Conservation (phyloP, 176 grass and related monocot species). For the Phragmites australis region DNA sequence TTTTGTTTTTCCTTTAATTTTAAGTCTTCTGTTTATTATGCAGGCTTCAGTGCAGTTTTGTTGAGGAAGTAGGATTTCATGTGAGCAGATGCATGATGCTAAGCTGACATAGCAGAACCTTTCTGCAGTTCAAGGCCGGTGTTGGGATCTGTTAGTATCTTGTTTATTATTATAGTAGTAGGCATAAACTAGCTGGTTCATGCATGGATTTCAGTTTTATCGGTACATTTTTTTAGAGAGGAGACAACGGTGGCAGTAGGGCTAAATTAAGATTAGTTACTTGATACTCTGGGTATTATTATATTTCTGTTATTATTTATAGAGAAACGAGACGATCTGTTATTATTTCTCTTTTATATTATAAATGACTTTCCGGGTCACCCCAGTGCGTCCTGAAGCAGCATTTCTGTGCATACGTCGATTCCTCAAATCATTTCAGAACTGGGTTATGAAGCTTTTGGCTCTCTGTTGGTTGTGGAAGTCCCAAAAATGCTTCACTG, state of each 20-base stretch:
- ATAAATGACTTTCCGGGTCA: conserved; percentile 20
- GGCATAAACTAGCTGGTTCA: conserved; percentile 38
- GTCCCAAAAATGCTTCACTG: too few relatives aligned
- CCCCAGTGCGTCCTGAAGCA: background rate
- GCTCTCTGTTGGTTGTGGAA: background rate
- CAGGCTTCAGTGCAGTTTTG: conserved; percentile 36
- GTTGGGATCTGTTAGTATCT: conserved; percentile 38
- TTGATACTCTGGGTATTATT: conserved; percentile 15
- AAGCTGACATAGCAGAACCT: conserved; percentile 32
- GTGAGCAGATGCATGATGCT: conserved; percentile 34
- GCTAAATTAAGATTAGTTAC: conserved; percentile 36
- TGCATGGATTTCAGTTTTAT: conserved; percentile 27
- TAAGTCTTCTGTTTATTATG: conserved; percentile 24
- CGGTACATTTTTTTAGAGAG: conserved; percentile 14
- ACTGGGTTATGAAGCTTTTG: background rate
- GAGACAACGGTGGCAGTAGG: conserved; percentile 3
- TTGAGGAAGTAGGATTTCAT: conserved; percentile 46
- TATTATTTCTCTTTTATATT: conserved; percentile 25
- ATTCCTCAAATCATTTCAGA: background rate
- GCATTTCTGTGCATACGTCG: background rate
- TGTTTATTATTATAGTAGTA: conserved; percentile 23
- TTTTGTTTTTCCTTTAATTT: conserved; percentile 21
- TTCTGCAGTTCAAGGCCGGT: background rate
- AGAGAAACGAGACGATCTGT: background rate
- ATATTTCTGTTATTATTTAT: background rate